A percentile compares a stretch with the other conserved stretches of the same genome.
These are phyloP conservation scores for Eustoma russellianum DNA, from an alignment of 257 asterid genomes.

Conservation along the genomic window DNA sequence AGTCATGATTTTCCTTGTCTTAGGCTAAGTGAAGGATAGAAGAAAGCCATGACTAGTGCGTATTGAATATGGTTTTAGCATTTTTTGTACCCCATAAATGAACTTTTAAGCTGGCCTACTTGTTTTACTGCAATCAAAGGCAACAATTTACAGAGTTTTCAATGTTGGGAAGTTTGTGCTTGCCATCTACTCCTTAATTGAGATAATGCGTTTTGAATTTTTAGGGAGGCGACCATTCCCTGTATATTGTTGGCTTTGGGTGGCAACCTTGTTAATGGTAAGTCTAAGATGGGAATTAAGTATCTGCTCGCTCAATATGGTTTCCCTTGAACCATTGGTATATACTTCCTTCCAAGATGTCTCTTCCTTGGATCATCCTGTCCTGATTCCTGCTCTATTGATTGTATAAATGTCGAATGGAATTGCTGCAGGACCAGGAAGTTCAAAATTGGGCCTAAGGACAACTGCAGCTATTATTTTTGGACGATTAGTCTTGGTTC, in stretches of 20 bases:
- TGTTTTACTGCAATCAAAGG: neutral
- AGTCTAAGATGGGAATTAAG: constrained; percentile 4
- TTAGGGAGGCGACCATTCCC: constrained; percentile 98
- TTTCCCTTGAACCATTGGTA: neutral
- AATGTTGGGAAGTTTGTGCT: no score
- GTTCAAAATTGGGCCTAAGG: constrained; percentile 68
- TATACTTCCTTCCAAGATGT: neutral
- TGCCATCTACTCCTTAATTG: neutral
- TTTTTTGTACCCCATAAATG: neutral
- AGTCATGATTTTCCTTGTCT: no score
- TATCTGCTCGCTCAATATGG: neutral
- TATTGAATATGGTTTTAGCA: neutral
- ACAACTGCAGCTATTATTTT: constrained; percentile 85
- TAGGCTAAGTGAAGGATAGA: no score
- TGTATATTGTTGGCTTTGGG: constrained; percentile 96
- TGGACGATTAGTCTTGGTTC: constrained; percentile 76
- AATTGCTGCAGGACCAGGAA: constrained; percentile 68
- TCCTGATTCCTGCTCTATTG: neutral
- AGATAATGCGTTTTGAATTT: constrained; percentile 7
- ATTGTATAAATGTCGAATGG: neutral
- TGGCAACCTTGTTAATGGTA: constrained; percentile 94
- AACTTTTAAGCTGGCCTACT: neutral
- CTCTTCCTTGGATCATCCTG: neutral
- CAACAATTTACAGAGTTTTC: neutral
- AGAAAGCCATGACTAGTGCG: neutral